phyloP scores from a whole-genome alignment of 140 eudicot species.

The Ambrosia hybrid region DNA sequence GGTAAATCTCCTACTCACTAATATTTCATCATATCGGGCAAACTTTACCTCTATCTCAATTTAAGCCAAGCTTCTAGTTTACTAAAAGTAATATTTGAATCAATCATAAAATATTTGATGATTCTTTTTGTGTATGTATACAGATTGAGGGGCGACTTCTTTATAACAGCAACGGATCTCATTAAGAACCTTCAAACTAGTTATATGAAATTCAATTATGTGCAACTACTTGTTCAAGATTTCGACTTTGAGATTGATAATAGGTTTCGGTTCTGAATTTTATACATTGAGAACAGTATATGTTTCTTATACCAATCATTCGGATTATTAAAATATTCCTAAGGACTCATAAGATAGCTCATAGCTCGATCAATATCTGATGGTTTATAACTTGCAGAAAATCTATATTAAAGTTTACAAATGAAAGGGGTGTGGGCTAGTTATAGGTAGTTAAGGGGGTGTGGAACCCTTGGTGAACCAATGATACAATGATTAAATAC shows the following conservation, averaged over 20 bases:
- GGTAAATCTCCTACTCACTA: constrained; percentile 11
- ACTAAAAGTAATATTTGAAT: not conserved
- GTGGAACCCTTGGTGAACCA: no score
- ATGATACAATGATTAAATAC: no score
- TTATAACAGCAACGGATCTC: constrained; percentile 47
- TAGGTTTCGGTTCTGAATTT: not conserved
- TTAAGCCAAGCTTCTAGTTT: not conserved
- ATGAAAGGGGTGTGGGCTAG: no score
- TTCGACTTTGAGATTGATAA: constrained; percentile 6
- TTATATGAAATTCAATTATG: constrained; percentile 12
- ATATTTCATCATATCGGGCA: not conserved
- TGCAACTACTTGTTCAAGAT: constrained; percentile 5
- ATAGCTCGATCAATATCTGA: no score
- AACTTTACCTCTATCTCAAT: not conserved
- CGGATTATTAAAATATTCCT: not conserved
- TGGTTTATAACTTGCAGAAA: no score
- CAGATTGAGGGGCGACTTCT: constrained; percentile 49
- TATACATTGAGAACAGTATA: not conserved
- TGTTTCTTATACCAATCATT: constrained; percentile 1
- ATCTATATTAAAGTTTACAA: no score
- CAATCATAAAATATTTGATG: not conserved
- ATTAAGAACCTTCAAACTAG: constrained; percentile 46
- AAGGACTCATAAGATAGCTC: not conserved
- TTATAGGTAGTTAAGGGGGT: no score
- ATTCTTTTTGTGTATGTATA: not conserved